Evolutionary conservation across 441 rosid genomes (phyloP), one percentile per base, ranked within the genome.

Genomic region (Manihot esculenta): DNA sequence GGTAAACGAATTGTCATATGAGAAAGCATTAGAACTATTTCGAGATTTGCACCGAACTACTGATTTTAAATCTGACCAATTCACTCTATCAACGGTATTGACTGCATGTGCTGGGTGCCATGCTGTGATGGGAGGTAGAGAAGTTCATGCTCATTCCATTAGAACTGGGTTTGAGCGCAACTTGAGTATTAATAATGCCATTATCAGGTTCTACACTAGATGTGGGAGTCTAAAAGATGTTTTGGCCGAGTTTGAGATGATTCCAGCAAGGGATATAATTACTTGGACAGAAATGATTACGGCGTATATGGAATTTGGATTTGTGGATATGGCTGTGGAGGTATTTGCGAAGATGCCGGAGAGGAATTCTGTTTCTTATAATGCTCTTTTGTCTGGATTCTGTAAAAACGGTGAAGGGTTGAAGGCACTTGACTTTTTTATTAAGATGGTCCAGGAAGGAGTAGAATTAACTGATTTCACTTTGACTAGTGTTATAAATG

Each of bases 351-450:
- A 72, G 79, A 85, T 89, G 88, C 89, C 88, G 0, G 89, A 87
- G 63, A 89, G 74, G 70, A 88, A 86, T 65, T 69, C 62, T 59
- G 71, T 88, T 80, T 83, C 92, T 35, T 89, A 77, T 66, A 84
- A 84, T 56, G 86, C 88, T 3, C 81, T 94, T 65, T 81, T 94
- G 84, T 80, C 87, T 6, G 96, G 98, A 61, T 83, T 86, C 65
- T 84, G 84, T 77, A 78, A 75, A 66, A 91, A 88, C 59, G 81
- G 87, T 12, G 79, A 87, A 71, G 91, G 87, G 17, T 68, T 38
- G 64, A 80, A 75, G 76, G 92, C 84, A 5, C 26, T 89, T 53
- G 42, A 71, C 24, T 76, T 91, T 58, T 94, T 89, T 80, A 62
- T 73, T 35, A 67, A 74, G 53, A 88, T 91, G 91, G 72, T 86